phyloP scores from a whole-genome alignment of 2,329 filamentous ascomycete species.

The Zalaria obscura region DNA sequence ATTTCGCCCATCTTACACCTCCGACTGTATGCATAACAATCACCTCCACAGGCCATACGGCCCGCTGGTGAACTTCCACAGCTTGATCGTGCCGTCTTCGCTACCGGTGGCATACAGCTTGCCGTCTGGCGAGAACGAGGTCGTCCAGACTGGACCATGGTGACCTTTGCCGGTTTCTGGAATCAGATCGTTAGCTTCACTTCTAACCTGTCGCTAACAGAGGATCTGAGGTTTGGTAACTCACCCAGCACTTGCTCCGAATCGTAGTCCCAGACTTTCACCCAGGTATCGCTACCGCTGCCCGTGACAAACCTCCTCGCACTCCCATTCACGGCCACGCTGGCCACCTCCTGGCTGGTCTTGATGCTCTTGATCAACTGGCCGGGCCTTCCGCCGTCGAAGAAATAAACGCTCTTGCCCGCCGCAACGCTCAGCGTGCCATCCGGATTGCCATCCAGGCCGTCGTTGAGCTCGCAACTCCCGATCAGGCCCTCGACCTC shows the following conservation, averaged over 20 bases:
- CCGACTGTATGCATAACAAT: background rate
- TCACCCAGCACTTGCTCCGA: constrained; percentile 62
- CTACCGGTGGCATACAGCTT: constrained; percentile 94
- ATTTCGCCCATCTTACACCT: background rate
- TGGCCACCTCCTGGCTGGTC: constrained; percentile 75
- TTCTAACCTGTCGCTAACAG: background rate
- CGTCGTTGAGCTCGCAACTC: constrained; percentile 69
- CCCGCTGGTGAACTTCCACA: constrained; percentile 57
- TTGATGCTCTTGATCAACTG: constrained; percentile 62
- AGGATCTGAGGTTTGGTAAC: constrained; percentile 12
- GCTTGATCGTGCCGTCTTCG: constrained; percentile 93
- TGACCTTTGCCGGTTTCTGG: constrained; percentile 88
- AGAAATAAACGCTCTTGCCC: constrained; percentile 90
- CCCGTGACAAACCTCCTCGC: constrained; percentile 78
- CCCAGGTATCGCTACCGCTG: constrained; percentile 87
- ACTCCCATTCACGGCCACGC: constrained; percentile 73
- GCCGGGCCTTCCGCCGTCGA: constrained; percentile 59
- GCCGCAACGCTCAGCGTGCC: constrained; percentile 78
- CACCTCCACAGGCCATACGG: constrained; percentile 53
- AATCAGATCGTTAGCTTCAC: constrained; percentile 9
- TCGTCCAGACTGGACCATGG: constrained; percentile 93
- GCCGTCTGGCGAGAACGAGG: constrained; percentile 86
- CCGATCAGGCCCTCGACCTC: constrained; percentile 73
- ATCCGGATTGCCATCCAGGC: constrained; percentile 45
- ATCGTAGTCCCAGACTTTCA: constrained; percentile 84